Base-by-base conservation (phyloP, 768 basidiomycete species). In the Pleurotus platypus region DNA sequence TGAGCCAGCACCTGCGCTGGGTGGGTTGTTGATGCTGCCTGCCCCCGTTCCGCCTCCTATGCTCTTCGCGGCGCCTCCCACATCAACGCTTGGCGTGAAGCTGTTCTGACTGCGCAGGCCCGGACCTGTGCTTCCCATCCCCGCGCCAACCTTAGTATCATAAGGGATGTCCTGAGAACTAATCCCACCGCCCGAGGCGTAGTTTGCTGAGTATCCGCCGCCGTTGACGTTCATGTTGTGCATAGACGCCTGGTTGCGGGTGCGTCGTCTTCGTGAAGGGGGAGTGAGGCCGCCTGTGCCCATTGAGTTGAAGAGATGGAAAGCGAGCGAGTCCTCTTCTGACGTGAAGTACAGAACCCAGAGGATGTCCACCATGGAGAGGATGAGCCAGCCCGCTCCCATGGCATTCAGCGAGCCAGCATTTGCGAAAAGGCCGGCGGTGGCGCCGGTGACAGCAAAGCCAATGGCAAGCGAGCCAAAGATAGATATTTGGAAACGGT, bases 321-420 rank as follows among this genome's bases (percentile, higher is more conserved):
- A 81, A 26, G 81, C 72, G 61, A 93, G 85, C 0, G 94, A 93
- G 67, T 95, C 94, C 65, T 97, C 94, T 66, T 98, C 95, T 1
- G 95, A 92, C 2, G 95, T 97, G 72, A 99, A 96, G 77, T 93
- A 97, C 58, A 98, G 83, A 12, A 95, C 85, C 96, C 96, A 99
- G 58, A 98, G 73, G 67, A 98, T 90, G 78, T 98, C 81, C 57
- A 95, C 90, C 60, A 98, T 82, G 30, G 94, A 77, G 54, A 96
- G 83, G 60, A 99, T 85, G 64, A 99, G 83, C 92, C 92, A 99
- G 58, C 96, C 97, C 2, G 91, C 93, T 26, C 90, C 89, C 79
- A 94, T 86, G 6, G 95, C 92, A 60, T 90, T 86, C 57, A 85
- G 72, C 2, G 91, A 75, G 7, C 77, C 72, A 9, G 50, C 47